Base-by-base conservation (phyloP, 106 monocot species). In the Dioscorea dumetorum region DNA sequence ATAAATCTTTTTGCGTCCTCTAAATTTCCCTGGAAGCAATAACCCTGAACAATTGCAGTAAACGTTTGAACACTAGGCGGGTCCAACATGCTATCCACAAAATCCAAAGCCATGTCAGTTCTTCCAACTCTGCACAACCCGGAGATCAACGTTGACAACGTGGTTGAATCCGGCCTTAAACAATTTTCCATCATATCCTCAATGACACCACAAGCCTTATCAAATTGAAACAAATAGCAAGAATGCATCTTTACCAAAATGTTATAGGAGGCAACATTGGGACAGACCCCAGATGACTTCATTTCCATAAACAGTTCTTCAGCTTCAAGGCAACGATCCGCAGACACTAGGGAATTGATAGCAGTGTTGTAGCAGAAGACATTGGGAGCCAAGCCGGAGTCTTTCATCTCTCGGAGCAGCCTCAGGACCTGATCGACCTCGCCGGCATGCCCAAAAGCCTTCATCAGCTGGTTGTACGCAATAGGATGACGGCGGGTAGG, bases 171-270 rank as follows among this genome's bases (percentile, higher is more conserved):
- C 4, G 66, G 66, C 16, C 17, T 16, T 20, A 14, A 64, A 5
- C 34, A 0, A n/a, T 41, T 11, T 5, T 22, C 51, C 8, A 2
- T 12, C 66, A 66, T 66, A 11, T 22, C 23, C 2, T 23, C 20
- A 19, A 66, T 50, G n/a, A 66, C 49, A 16, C 14, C 2, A 66
- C 14, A 66, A 49, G 66, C 66, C 66, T 22, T 50, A 22, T 66
- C 22, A 24, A 66, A 66, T 22, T 66, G 49, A 4, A 50, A 50
- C 66, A 22, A 20, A 22, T 21, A 50, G 8, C 49, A 66, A 21
- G 48, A 66, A 64, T 64, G 23, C 63, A 66, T 13, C 66, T 66
- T 66, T 24, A 66, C 66, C 23, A 50, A 22, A 22, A 66, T 66
- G 22, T 66, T 66, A 51, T 49, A 50, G 3, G 66, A 49, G 12